Conservation (phyloP, 371 early-diverging fungal species). For the Mortierella sp. region DNA sequence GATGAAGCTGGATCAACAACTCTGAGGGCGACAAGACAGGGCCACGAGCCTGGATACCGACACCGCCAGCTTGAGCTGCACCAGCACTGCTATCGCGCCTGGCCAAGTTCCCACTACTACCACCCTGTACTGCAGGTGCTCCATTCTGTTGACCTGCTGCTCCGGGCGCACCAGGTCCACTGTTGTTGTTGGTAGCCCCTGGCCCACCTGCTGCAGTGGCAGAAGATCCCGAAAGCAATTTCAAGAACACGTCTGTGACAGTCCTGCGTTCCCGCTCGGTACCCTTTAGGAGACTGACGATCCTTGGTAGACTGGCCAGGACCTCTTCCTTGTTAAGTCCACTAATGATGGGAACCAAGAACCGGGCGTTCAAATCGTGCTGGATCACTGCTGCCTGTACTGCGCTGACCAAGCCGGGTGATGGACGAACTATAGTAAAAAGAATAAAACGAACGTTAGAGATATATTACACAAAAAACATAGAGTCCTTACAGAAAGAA, state of each 20-base stretch:
- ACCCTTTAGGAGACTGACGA: conserved; percentile 76
- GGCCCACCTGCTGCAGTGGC: conserved; percentile 14
- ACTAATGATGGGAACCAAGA: conserved; percentile 76
- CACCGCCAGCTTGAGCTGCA: conserved; percentile 11
- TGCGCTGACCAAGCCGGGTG: conserved; percentile 71
- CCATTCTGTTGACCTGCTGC: conserved; percentile 5
- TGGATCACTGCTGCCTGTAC: conserved; percentile 68
- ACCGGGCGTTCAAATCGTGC: conserved; percentile 75
- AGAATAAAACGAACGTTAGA: not conserved
- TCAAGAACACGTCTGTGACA: conserved; percentile 72
- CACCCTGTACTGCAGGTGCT: not conserved
- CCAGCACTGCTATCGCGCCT: conserved; percentile 23
- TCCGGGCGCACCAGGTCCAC: not conserved
- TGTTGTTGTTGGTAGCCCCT: not conserved
- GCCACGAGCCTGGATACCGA: conserved; percentile 35
- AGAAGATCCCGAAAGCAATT: conserved; percentile 58
- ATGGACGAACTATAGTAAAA: conserved; percentile 62
- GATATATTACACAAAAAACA: not conserved
- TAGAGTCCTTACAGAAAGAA: not conserved
- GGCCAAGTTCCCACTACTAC: not conserved
- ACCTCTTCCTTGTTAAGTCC: conserved; percentile 77
- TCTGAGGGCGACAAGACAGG: conserved; percentile 66
- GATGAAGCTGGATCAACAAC: conserved; percentile 70
- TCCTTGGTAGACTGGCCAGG: conserved; percentile 66
- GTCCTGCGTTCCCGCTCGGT: conserved; percentile 69